phyloP scores from a whole-genome alignment of 2,329 filamentous ascomycete genomes.

The Fusarium subglutinans region DNA sequence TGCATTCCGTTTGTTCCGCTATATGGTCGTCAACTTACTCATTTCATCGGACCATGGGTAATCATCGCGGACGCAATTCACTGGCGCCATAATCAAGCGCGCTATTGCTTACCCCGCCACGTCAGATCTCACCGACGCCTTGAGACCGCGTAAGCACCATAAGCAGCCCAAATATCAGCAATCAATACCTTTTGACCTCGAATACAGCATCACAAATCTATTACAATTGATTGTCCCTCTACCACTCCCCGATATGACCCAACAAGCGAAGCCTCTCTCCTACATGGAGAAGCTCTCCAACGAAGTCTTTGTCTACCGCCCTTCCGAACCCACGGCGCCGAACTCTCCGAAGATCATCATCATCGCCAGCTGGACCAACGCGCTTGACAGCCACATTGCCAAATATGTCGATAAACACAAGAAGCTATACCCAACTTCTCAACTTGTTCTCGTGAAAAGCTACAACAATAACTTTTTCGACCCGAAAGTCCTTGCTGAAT shows the following conservation, averaged over 20 bases:
- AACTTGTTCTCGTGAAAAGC: slow-evolving; percentile 11
- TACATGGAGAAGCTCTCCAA: slow-evolving; percentile 20
- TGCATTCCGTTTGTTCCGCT: background rate
- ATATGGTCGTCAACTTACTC: background rate
- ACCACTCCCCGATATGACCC: background rate
- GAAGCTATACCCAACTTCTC: background rate
- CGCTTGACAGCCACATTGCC: slow-evolving; percentile 13
- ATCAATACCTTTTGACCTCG: background rate
- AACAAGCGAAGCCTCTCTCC: background rate
- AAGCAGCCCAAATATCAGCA: background rate
- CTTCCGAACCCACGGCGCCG: background rate
- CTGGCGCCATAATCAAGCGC: background rate
- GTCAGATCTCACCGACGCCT: background rate
- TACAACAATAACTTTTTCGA: slow-evolving; percentile 2
- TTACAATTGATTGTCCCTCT: too few species aligned
- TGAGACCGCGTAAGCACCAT: background rate
- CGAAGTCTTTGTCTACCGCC: slow-evolving; percentile 13
- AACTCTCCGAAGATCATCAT: slow-evolving; percentile 16
- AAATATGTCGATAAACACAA: slow-evolving; percentile 27
- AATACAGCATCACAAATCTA: background rate
- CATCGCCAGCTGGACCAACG: slow-evolving; percentile 22
- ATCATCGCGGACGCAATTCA: background rate
- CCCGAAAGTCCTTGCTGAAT: background rate
- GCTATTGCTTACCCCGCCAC: slow-evolving; percentile 1
- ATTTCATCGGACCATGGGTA: background rate